Evolutionary conservation across 305 asterid genomes (phyloP).

Genomic region (Fraxinus baroniana): DNA sequence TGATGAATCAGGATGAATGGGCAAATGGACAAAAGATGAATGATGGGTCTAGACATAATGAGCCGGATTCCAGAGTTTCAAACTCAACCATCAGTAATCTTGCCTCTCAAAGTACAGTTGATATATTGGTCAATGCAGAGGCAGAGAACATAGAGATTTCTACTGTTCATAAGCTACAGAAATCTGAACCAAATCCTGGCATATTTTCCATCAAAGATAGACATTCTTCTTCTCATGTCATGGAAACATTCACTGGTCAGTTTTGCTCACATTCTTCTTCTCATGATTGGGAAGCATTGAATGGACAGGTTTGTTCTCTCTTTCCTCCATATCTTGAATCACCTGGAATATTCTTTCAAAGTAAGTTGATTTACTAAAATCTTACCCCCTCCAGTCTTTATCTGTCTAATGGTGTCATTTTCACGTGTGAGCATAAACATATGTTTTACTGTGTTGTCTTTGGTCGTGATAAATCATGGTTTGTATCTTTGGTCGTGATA

Average conservation of each 20-base stretch:
- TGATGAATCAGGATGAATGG: constrained; percentile 23
- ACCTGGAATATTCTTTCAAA: neutral
- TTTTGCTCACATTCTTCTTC: constrained; percentile 15
- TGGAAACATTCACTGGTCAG: constrained; percentile 4
- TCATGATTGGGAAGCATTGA: constrained; percentile 22
- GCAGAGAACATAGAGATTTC: constrained; percentile 7
- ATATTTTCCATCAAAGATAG: constrained; percentile 20
- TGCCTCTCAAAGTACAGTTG: neutral
- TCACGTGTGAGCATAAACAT: neutral
- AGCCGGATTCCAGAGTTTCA: constrained; percentile 13
- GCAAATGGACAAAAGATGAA: constrained; percentile 19
- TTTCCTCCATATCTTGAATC: constrained; percentile 17
- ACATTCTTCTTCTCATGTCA: constrained; percentile 26
- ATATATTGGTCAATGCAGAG: neutral
- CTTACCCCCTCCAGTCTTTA: neutral
- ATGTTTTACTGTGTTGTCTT: neutral
- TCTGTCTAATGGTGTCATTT: neutral
- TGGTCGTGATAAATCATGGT: too few relatives aligned
- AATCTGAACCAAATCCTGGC: constrained; percentile 20
- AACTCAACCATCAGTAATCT: constrained; percentile 7
- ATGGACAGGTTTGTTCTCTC: constrained; percentile 46
- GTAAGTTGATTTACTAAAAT: neutral
- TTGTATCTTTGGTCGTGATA: neutral
- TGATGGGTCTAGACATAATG: constrained; percentile 21
- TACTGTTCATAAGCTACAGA: constrained; percentile 18